These are phyloP conservation scores for Camellia japonica DNA, from an alignment of 148 eudicot species.

Conservation along the genomic window DNA sequence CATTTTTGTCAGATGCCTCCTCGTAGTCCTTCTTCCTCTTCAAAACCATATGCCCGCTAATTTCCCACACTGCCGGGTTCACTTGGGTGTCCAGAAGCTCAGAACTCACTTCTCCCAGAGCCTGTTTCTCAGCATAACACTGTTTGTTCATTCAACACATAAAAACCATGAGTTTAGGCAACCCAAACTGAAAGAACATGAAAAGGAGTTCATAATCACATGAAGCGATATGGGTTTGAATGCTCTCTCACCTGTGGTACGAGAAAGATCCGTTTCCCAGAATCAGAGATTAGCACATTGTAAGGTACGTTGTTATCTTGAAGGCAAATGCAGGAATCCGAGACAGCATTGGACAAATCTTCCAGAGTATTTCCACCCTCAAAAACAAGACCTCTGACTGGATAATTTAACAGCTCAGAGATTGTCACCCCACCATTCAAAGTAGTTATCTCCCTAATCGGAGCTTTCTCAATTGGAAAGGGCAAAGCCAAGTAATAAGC, in stretches of 20 bases:
- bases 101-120: conserved; percentile 71
- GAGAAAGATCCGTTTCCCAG: conserved; percentile 69
- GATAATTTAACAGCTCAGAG: conserved; percentile 62
- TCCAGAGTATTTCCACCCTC: conserved; percentile 60
- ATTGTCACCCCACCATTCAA: conserved; percentile 47
- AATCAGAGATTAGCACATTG: conserved; percentile 82
- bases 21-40: conserved; percentile 84
- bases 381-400: conserved; percentile 76
- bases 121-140: conserved; percentile 99
- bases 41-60: conserved; percentile 93
- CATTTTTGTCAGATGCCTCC: conserved; percentile 84
- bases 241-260: conserved; percentile 70
- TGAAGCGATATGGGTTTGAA: not conserved
- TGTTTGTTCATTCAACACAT: conserved; percentile 22
- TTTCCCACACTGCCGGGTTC: conserved; percentile 99
- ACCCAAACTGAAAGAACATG: conserved; percentile 6
- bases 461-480: conserved; percentile 83
- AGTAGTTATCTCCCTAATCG: conserved; percentile 46
- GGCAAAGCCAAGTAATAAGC: conserved; percentile 80
- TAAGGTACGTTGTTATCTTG: conserved; percentile 80
- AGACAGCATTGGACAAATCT: conserved; percentile 59
- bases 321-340: conserved; percentile 74
- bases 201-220: not conserved
- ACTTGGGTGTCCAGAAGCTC: conserved; percentile 94
- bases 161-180: not conserved